phyloP scores from a whole-genome alignment of 75 land plant genomes.

The Selaginella moellendorffii region DNA sequence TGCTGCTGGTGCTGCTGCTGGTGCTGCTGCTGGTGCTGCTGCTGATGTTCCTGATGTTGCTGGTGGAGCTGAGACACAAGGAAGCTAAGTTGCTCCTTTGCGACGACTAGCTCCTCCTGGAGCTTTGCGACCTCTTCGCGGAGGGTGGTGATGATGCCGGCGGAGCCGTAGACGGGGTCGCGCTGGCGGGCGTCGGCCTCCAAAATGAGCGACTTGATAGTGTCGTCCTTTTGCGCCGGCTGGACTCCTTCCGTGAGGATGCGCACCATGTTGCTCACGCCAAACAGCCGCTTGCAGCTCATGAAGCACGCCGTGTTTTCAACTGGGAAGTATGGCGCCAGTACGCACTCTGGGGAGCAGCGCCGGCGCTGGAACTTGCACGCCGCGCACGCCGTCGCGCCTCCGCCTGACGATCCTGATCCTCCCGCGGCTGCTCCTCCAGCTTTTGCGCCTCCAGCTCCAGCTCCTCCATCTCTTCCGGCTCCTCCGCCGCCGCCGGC shows the following conservation, averaged over 20 bases:
- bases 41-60: neutral
- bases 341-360: constrained; percentile 38
- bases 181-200: neutral
- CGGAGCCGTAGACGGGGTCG: constrained; percentile 6
- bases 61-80: constrained; percentile 11
- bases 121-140: constrained; percentile 17
- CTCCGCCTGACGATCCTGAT: constrained; percentile 16
- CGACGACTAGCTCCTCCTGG: constrained; percentile 8
- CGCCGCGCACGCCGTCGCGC: constrained; percentile 51
- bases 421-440: too few relatives aligned
- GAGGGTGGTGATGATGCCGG: neutral
- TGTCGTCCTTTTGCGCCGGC: neutral
- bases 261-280: constrained; percentile 5
- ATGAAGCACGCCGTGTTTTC: constrained; percentile 1
- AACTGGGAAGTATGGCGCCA: constrained; percentile 54
- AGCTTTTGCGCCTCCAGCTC: too few relatives aligned
- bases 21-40: neutral
- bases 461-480: too few relatives aligned
- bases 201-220: constrained; percentile 1
- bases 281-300: constrained; percentile 5
- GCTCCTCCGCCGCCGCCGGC: too few relatives aligned
- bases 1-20: neutral
- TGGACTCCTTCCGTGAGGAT: neutral
- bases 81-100: constrained; percentile 2
- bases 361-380: constrained; percentile 71